Conservation (phyloP, 2,329 filamentous ascomycete genomes). For the Exophiala aquamarina region DNA sequence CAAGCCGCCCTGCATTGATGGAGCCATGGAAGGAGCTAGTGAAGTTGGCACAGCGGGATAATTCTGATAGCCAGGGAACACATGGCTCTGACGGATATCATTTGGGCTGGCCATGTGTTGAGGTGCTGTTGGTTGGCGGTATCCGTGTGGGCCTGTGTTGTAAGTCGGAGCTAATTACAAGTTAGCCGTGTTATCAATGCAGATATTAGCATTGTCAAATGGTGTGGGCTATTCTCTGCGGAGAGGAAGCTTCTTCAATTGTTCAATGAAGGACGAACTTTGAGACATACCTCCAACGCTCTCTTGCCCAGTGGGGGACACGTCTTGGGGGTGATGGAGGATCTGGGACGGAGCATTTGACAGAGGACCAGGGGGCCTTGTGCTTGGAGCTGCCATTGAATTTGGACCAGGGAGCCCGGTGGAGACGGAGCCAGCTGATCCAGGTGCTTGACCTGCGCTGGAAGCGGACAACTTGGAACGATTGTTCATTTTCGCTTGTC, state of each 20-base stretch:
- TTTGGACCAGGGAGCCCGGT: conserved; percentile 64
- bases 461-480: conserved; percentile 69
- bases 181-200: no score
- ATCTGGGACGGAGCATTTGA: conserved; percentile 66
- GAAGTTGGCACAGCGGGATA: conserved; percentile 57
- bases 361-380: conserved; percentile 55
- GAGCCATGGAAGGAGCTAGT: conserved; percentile 61
- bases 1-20: conserved; percentile 62
- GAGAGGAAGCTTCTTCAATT: conserved; percentile 3
- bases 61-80: conserved; percentile 69
- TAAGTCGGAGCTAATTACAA: conserved; percentile 22
- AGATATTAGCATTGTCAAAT: no score
- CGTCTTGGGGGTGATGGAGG: conserved; percentile 76
- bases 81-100: conserved; percentile 72
- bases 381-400: conserved; percentile 53
- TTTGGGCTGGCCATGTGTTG: conserved; percentile 46
- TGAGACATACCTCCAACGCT: conserved; percentile 97
- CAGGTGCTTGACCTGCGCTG: conserved; percentile 64
- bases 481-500: conserved; percentile 94
- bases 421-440: conserved; percentile 60
- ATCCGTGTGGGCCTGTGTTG: conserved; percentile 23
- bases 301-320: conserved; percentile 56
- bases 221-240: no score
- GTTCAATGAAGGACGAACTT: background rate
- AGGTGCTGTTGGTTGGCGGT: conserved; percentile 21